Evolutionary conservation across 176 grass and related monocot genomes (phyloP).

Genomic region (Carex cristatella): DNA sequence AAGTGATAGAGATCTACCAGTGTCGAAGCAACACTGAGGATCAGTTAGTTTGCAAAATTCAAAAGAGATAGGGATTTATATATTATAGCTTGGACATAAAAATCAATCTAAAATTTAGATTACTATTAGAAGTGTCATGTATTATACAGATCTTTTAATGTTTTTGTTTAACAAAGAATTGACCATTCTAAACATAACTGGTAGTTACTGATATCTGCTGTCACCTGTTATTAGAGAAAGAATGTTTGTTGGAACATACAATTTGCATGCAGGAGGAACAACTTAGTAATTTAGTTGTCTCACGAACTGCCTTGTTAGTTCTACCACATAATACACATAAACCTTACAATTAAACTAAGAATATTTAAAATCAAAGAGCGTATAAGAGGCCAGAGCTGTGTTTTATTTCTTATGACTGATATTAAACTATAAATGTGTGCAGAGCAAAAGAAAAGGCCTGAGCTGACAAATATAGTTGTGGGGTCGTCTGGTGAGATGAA

Average conservation of each 20-base stretch:
- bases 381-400: neutral
- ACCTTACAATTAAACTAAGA: neutral
- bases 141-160: neutral
- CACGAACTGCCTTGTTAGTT: neutral
- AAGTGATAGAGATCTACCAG: neutral
- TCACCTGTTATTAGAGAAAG: neutral
- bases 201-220: neutral
- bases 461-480: slow-evolving; percentile 69
- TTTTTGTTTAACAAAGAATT: neutral
- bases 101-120: neutral
- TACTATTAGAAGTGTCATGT: neutral
- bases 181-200: neutral
- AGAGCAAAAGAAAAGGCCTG: slow-evolving; percentile 74
- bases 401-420: neutral
- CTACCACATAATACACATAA: neutral
- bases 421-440: slow-evolving; percentile 25
- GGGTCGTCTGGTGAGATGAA: slow-evolving; percentile 78
- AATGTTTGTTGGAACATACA: neutral
- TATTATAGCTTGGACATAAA: neutral
- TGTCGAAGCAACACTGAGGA: neutral
- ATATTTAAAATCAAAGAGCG: neutral
- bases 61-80: neutral
- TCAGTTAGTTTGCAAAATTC: neutral
- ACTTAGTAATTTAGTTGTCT: neutral
- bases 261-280: neutral